These are phyloP conservation scores for Neopestalotiopsis sp. DNA, from an alignment of 2,329 filamentous ascomycete genomes.

Conservation along the genomic window DNA sequence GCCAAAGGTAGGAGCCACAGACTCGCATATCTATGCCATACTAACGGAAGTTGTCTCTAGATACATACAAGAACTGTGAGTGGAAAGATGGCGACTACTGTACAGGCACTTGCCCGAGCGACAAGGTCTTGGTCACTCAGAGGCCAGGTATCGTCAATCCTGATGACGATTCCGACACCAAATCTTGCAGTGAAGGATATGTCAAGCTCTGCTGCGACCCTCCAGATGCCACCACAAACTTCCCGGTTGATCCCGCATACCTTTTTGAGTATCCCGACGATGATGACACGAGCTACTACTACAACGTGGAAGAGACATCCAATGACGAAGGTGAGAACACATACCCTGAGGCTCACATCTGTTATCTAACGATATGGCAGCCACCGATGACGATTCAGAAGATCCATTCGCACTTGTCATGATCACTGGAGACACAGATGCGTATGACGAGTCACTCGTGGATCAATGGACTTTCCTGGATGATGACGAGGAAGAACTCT, in stretches of 20 bases:
- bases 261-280: constrained; percentile 1
- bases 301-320: constrained; percentile 1
- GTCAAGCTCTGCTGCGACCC: constrained; percentile 9
- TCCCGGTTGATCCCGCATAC: neutral
- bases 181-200: constrained; percentile 8
- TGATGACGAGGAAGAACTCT: neutral
- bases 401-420: constrained; percentile 5
- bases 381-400: neutral
- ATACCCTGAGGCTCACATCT: neutral
- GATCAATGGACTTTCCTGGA: constrained; percentile 11
- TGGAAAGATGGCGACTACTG: constrained; percentile 6
- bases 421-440: constrained; percentile 9
- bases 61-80: constrained; percentile 9
- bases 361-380: neutral
- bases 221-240: neutral
- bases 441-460: constrained; percentile 9
- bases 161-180: neutral
- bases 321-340: constrained; percentile 1
- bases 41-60: neutral
- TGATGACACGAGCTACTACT: neutral
- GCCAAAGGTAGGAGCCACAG: neutral
- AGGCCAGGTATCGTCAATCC: neutral
- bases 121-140: constrained; percentile 4
- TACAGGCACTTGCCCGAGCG: neutral
- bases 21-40: neutral